Evolutionary conservation across 2,329 filamentous ascomycete species (phyloP), one percentile per base, ranked within the genome.

Genomic region (Dothideomycetes sp.): DNA sequence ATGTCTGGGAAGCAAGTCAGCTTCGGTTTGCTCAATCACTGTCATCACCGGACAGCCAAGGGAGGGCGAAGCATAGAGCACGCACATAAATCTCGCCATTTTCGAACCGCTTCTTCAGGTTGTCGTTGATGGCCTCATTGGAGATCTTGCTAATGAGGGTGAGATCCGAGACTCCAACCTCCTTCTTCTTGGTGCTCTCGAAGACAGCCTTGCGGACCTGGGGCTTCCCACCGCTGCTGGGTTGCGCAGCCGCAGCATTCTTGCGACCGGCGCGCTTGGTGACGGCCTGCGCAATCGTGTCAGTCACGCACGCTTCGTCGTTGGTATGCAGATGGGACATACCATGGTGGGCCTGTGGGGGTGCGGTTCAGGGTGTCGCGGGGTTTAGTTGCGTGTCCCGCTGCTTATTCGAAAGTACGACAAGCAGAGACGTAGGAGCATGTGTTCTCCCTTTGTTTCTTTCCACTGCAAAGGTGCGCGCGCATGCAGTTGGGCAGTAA

Each of bases 41-140:
- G 12, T 12, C 22, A 27, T 7, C 22, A 27, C 22, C 7, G 22
- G 7, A n/a, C n/a, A n/a, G n/a, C n/a, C n/a, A n/a, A 27, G 10
- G n/a, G 31, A 11, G 14, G 19, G 7, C n/a, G 16, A 19, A 14
- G 5, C 16, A 17, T n/a, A 5, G 19, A 10, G 39, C 39, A 35
- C 40, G 31, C 37, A 42, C 40, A 69, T 98, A 98, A 61, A 98
- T 98, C 66, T 98, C 89, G 62, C 75, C 81, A 72, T 89, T 88
- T 60, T 96, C 86, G 64, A 98, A 98, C 46, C 91, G 80, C 70
- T 96, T 93, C 73, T 95, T 94, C 62, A 98, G 62, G 62, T 98
- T 98, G 42, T 96, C 91, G 68, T 98, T 98, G 71, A 98, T 98
- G 45, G 89, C 88, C 63, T 98, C 91, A 63, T 98, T 96, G 50